These are phyloP conservation scores for Tylopilus plumbeoviolaceoides DNA, from an alignment of 768 basidiomycete genomes.

Conservation along the genomic window DNA sequence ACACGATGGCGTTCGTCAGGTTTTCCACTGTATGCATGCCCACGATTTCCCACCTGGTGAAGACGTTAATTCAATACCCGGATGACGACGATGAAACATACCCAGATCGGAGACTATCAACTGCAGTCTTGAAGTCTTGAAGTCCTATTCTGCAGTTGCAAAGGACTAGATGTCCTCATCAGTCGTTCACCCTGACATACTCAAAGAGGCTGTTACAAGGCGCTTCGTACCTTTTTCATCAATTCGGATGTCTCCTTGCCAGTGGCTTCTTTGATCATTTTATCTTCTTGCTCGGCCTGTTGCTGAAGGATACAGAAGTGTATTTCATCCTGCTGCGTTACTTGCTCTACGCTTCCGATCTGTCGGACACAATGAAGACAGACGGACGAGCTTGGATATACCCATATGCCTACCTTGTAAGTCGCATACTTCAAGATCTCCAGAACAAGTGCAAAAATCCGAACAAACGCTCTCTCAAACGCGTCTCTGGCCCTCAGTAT, in stretches of 20 bases:
- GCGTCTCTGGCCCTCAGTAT: no score
- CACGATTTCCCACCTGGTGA: background rate
- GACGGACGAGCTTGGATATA: no score
- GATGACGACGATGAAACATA: background rate
- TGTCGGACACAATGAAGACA: no score
- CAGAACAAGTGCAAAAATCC: no score
- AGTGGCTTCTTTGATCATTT: background rate
- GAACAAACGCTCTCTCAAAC: no score
- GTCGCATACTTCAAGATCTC: no score
- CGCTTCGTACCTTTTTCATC: slow-evolving; percentile 12
- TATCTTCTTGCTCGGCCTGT: no score
- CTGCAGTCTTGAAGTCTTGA: slow-evolving; percentile 12
- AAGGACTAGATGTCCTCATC: slow-evolving; percentile 6
- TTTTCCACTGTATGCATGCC: background rate
- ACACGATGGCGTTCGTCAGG: background rate
- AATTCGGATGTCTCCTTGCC: slow-evolving; percentile 13
- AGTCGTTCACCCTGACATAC: background rate
- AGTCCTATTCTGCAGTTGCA: slow-evolving; percentile 5
- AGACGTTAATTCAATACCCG: background rate
- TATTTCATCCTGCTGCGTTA: no score
- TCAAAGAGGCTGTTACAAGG: no score
- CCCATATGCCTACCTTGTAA: no score
- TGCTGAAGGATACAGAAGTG: no score
- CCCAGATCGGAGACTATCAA: slow-evolving; percentile 14
- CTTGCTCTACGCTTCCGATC: no score